A percentile compares a stretch with the other conserved stretches of the same genome.
Evolutionary conservation across 2,329 filamentous ascomycete species (phyloP).

Genomic region (Fonsecaea pedrosoi): DNA sequence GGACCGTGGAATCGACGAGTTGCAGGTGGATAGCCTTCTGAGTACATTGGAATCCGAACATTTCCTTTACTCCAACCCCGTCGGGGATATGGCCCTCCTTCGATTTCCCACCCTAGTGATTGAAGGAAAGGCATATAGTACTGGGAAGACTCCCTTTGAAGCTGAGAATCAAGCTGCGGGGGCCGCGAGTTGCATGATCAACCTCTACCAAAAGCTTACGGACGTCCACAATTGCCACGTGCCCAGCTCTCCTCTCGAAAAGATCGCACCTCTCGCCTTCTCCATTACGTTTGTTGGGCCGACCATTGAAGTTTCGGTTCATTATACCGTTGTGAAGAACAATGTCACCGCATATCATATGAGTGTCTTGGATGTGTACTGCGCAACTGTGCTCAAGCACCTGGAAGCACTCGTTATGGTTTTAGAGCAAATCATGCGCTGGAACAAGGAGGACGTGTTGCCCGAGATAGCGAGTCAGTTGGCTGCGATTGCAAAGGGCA

Average conservation of each 20-base stretch:
- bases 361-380: neutral
- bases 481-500: neutral
- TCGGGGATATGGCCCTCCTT: slow-evolving; percentile 24
- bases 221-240: slow-evolving; percentile 20
- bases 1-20: neutral
- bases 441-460: neutral
- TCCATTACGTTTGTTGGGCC: neutral
- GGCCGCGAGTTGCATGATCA: slow-evolving; percentile 32
- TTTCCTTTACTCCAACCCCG: slow-evolving; percentile 31
- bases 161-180: slow-evolving; percentile 37
- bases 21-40: neutral
- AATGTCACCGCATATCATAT: neutral
- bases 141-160: slow-evolving; percentile 31
- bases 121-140: slow-evolving; percentile 36
- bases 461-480: neutral
- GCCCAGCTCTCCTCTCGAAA: slow-evolving; percentile 12
- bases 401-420: neutral
- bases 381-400: neutral
- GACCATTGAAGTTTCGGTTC: neutral
- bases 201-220: slow-evolving; percentile 23
- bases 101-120: slow-evolving; percentile 32
- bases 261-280: neutral
- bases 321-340: neutral
- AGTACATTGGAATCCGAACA: neutral
- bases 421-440: neutral